phyloP scores from a whole-genome alignment of 2,329 filamentous ascomycete genomes.

The Xylariomycetidae sp. region DNA sequence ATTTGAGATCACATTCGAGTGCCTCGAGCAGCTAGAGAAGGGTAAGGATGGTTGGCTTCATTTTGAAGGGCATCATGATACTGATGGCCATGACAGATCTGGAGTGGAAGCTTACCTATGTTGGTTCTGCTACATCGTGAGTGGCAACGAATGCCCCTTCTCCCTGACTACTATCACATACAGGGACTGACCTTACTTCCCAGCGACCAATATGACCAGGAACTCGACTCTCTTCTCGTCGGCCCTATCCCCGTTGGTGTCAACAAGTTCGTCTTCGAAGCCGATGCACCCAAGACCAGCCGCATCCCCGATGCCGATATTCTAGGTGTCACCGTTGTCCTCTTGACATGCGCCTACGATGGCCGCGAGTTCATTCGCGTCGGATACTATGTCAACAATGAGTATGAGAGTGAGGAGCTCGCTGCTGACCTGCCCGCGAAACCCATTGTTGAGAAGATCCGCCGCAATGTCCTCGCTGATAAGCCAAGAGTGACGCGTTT shows the following conservation, averaged over 20 bases:
- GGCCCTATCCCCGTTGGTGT: slow-evolving; percentile 96
- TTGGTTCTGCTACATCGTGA: slow-evolving; percentile 95
- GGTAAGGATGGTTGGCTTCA: slow-evolving; percentile 47
- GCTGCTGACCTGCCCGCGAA: slow-evolving; percentile 86
- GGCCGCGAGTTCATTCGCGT: slow-evolving; percentile 95
- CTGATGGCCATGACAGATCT: slow-evolving; percentile 55
- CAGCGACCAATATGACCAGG: slow-evolving; percentile 95
- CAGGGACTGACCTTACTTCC: slow-evolving; percentile 16
- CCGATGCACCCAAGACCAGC: slow-evolving; percentile 82
- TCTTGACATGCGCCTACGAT: slow-evolving; percentile 95
- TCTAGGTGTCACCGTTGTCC: slow-evolving; percentile 92
- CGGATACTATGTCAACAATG: slow-evolving; percentile 99
- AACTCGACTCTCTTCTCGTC: slow-evolving; percentile 93
- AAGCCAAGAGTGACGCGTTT: slow-evolving; percentile 97
- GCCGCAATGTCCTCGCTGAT: slow-evolving; percentile 88
- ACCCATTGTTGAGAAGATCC: slow-evolving; percentile 87
- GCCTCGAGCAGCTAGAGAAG: slow-evolving; percentile 89
- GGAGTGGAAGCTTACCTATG: slow-evolving; percentile 99
- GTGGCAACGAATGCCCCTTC: slow-evolving; percentile 36
- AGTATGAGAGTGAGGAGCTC: slow-evolving; percentile 91
- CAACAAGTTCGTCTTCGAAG: slow-evolving; percentile 98
- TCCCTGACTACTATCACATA: too few relatives aligned
- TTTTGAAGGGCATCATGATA: not conserved
- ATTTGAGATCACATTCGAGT: slow-evolving; percentile 99
- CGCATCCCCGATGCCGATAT: slow-evolving; percentile 94